phyloP scores from a whole-genome alignment of 75 land plant genomes.

The Chamaecyparis obtusa region DNA sequence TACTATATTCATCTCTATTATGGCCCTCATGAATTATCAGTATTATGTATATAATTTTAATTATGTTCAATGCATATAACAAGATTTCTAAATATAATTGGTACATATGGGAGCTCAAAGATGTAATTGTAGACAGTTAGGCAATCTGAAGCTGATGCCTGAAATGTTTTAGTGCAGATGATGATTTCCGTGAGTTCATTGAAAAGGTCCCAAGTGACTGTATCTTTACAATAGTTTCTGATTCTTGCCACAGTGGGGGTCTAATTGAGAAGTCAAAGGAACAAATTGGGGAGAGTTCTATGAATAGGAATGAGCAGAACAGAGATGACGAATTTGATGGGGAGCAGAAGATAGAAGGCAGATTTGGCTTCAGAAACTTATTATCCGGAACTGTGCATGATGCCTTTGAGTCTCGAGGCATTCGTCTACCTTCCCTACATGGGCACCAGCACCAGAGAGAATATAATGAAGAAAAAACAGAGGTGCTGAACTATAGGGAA shows the following conservation, averaged over 20 bases:
- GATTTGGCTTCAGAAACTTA: constrained; percentile 26
- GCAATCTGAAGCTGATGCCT: background rate
- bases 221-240: constrained; percentile 71
- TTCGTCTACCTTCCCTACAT: constrained; percentile 23
- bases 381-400: constrained; percentile 18
- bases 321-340: background rate
- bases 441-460: background rate
- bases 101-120: background rate
- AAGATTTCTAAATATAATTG: background rate
- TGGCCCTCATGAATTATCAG: background rate
- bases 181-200: constrained; percentile 63
- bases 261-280: constrained; percentile 70
- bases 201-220: constrained; percentile 57
- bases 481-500: constrained; percentile 5
- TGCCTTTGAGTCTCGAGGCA: constrained; percentile 35
- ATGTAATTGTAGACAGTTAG: background rate
- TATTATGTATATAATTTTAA: background rate
- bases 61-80: background rate
- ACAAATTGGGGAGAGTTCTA: constrained; percentile 65
- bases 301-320: background rate
- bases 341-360: background rate
- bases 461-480: constrained; percentile 2
- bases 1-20: background rate
- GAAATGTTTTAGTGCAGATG: constrained; percentile 35
- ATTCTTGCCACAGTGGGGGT: constrained; percentile 97